These are phyloP conservation scores for Aspergillus homomorphus DNA, from an alignment of 495 filamentous ascomycete species.

Conservation along the genomic window DNA sequence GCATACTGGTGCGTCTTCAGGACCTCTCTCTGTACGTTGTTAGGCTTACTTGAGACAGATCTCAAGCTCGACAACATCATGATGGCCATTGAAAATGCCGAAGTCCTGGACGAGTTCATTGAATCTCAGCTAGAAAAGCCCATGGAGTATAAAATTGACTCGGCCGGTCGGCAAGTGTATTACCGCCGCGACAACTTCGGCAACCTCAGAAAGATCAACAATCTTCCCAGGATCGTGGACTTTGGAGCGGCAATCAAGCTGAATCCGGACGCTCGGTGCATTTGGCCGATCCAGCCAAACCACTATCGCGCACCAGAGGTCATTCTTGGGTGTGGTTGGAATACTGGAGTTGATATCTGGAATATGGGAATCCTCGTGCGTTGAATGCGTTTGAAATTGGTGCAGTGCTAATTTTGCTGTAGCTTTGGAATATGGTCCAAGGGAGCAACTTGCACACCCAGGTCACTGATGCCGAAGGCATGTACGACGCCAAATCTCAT, in stretches of 20 bases:
- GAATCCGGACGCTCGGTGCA: constrained; percentile 33
- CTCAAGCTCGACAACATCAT: constrained; percentile 38
- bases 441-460: constrained; percentile 45
- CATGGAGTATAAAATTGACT: constrained; percentile 24
- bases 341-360: constrained; percentile 45
- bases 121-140: constrained; percentile 19
- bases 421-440: constrained; percentile 54
- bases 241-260: constrained; percentile 79
- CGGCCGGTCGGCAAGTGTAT: constrained; percentile 34
- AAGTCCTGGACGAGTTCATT: constrained; percentile 25
- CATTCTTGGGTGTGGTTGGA: constrained; percentile 44
- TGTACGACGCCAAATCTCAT: constrained; percentile 38
- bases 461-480: constrained; percentile 27
- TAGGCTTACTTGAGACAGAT: constrained; percentile 18
- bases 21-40: neutral
- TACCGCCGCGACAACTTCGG: constrained; percentile 42
- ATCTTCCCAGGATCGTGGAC: constrained; percentile 71
- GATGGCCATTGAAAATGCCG: constrained; percentile 29
- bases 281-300: constrained; percentile 44
- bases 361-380: constrained; percentile 48
- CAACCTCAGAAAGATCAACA: constrained; percentile 31
- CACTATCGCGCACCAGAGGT: constrained; percentile 49
- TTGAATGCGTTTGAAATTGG: constrained; percentile 20
- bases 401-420: constrained; percentile 24
- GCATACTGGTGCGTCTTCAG: constrained; percentile 20